Evolutionary conservation across 202 grass and related monocot species (phyloP).

Genomic region (Saccharum hybrid): DNA sequence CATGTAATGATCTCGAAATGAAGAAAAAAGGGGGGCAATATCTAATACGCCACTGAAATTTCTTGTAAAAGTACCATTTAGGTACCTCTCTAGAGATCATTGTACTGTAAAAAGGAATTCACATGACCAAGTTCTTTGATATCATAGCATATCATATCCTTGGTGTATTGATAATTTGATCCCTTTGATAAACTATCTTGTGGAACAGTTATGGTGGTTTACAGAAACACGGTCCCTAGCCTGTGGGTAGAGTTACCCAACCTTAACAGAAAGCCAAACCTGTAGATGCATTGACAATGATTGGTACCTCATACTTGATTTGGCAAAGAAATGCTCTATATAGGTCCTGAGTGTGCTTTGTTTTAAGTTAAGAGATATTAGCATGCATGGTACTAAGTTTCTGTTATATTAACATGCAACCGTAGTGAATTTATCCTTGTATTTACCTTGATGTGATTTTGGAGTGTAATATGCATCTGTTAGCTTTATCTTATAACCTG

Average conservation of each 20-base stretch:
- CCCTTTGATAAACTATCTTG: not conserved
- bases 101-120: not conserved
- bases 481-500: conserved; percentile 3
- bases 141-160: conserved; percentile 13
- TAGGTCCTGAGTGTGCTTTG: not conserved
- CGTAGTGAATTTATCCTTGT: not conserved
- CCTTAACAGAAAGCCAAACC: not conserved
- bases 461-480: not conserved
- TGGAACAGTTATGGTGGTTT: conserved; percentile 11
- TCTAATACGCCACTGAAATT: not conserved
- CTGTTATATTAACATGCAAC: conserved; percentile 18
- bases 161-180: not conserved
- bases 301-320: not conserved
- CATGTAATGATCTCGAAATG: not conserved
- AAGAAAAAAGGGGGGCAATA: not conserved
- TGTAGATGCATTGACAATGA: conserved; percentile 26
- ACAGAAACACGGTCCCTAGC: not conserved
- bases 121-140: not conserved
- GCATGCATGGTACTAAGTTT: not conserved
- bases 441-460: conserved; percentile 24
- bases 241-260: not conserved
- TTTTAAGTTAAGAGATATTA: conserved; percentile 30
- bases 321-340: not conserved
- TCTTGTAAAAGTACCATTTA: not conserved
- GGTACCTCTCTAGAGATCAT: not conserved